Conservation (phyloP, 192 early-diverging fungal genomes). For the Coemansia sp. region DNA sequence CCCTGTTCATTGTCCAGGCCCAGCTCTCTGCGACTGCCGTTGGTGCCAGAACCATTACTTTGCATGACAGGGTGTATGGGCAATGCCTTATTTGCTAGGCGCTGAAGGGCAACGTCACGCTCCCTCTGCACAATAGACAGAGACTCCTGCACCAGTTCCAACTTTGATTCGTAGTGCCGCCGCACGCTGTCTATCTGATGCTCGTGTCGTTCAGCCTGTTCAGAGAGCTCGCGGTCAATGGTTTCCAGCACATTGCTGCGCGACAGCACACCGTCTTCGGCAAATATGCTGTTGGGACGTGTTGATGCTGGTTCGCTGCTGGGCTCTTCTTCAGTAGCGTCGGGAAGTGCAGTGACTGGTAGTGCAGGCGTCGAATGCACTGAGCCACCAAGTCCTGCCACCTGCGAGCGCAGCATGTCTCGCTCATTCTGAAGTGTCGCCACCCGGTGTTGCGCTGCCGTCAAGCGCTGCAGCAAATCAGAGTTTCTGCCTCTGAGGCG, state of each 20-base stretch:
- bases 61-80: neutral
- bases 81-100: constrained; percentile 30
- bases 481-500: constrained; percentile 23
- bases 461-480: constrained; percentile 25
- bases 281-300: constrained; percentile 16
- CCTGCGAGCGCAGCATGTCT: constrained; percentile 20
- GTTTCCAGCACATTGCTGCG: constrained; percentile 40
- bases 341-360: constrained; percentile 11
- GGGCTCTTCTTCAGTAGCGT: constrained; percentile 1
- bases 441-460: constrained; percentile 20
- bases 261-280: constrained; percentile 28
- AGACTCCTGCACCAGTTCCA: constrained; percentile 45
- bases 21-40: constrained; percentile 13
- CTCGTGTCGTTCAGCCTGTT: constrained; percentile 52
- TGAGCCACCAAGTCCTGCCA: constrained; percentile 31
- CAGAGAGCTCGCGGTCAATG: constrained; percentile 46
- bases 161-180: constrained; percentile 43
- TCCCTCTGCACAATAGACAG: constrained; percentile 46
- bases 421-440: constrained; percentile 35
- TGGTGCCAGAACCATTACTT: neutral
- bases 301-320: neutral
- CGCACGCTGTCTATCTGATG: constrained; percentile 51
- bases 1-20: constrained; percentile 13
- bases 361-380: constrained; percentile 20
- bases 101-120: constrained; percentile 45